Percentiles rank a stretch among this genome's conserved stretches.
Evolutionary conservation across 2,329 filamentous ascomycete species (phyloP).

Genomic region (Microascus cirrosus): DNA sequence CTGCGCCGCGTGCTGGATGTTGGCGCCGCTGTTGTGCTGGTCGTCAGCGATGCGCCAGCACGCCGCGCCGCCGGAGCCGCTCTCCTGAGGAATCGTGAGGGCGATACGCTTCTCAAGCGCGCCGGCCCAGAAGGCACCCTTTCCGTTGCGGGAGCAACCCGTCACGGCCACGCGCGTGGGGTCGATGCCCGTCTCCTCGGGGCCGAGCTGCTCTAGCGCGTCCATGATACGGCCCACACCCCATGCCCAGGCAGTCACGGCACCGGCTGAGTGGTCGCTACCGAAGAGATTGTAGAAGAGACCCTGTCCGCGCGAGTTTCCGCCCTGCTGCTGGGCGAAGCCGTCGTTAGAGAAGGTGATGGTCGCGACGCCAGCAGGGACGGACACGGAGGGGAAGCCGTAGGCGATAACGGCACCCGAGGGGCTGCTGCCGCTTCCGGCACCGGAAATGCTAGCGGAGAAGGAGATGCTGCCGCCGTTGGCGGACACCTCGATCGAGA

Average conservation of each 20-base stretch:
- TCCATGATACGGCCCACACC: slow-evolving; percentile 50
- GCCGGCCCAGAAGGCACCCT: slow-evolving; percentile 51
- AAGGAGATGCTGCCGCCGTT: slow-evolving; percentile 28
- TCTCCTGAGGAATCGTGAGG: slow-evolving; percentile 51
- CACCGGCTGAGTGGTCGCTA: slow-evolving; percentile 40
- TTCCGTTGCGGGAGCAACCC: slow-evolving; percentile 54
- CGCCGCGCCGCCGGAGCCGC: slow-evolving; percentile 47
- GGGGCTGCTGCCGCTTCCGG: slow-evolving; percentile 13
- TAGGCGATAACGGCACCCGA: slow-evolving; percentile 45
- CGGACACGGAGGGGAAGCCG: slow-evolving; percentile 41
- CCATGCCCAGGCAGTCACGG: slow-evolving; percentile 53
- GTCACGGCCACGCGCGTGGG: slow-evolving; percentile 40
- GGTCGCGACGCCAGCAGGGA: slow-evolving; percentile 40
- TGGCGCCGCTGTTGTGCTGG: slow-evolving; percentile 38
- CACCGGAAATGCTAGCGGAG: slow-evolving; percentile 20
- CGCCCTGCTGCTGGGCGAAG: slow-evolving; percentile 37
- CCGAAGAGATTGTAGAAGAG: slow-evolving; percentile 51
- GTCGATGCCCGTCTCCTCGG: slow-evolving; percentile 35
- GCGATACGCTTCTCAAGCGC: slow-evolving; percentile 48
- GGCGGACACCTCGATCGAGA: slow-evolving; percentile 23
- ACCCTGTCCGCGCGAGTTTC: slow-evolving; percentile 39
- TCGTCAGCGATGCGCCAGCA: slow-evolving; percentile 47
- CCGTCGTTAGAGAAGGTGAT: slow-evolving; percentile 49
- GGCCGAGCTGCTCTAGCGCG: slow-evolving; percentile 38
- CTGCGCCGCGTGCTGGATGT: slow-evolving; percentile 48